phyloP scores from a whole-genome alignment of 805 yeast species.

The Nakazawaea ishiwadae region DNA sequence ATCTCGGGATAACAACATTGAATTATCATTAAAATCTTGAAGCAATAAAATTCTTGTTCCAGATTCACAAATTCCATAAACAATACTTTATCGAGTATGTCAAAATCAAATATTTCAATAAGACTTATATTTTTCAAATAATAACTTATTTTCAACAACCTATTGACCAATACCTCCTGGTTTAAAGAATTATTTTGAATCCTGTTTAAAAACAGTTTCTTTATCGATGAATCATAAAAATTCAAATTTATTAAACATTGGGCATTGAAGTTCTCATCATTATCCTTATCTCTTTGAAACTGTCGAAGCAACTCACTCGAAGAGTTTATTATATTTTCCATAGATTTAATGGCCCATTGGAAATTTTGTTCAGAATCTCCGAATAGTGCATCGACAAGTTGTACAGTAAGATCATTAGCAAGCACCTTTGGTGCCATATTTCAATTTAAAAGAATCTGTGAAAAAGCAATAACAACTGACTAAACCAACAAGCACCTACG shows the following conservation, averaged over 20 bases:
- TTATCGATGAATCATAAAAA: not conserved
- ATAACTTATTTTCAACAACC: constrained; percentile 1
- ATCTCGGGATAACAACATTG: not conserved
- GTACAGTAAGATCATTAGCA: not conserved
- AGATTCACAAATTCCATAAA: not conserved
- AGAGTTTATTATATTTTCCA: not conserved
- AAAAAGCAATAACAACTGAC: too few species aligned
- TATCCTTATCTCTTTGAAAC: not conserved
- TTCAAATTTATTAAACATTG: constrained; percentile 1
- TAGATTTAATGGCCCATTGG: not conserved
- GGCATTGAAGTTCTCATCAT: not conserved
- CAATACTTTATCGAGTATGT: not conserved
- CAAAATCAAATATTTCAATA: not conserved
- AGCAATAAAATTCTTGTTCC: not conserved
- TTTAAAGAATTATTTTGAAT: not conserved
- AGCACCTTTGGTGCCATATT: too few species aligned
- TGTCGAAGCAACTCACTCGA: constrained; percentile 1
- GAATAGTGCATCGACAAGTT: not conserved
- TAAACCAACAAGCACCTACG: too few species aligned
- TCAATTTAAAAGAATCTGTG: too few species aligned
- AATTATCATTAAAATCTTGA: not conserved
- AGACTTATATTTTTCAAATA: constrained; percentile 1
- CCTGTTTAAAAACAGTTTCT: not conserved
- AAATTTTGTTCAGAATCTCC: not conserved
- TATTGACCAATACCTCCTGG: not conserved